Percentiles rank a stretch among this genome's conserved stretches.
phyloP scores from a whole-genome alignment of 1,139 yeast genomes.

The Candida gigantensis region DNA sequence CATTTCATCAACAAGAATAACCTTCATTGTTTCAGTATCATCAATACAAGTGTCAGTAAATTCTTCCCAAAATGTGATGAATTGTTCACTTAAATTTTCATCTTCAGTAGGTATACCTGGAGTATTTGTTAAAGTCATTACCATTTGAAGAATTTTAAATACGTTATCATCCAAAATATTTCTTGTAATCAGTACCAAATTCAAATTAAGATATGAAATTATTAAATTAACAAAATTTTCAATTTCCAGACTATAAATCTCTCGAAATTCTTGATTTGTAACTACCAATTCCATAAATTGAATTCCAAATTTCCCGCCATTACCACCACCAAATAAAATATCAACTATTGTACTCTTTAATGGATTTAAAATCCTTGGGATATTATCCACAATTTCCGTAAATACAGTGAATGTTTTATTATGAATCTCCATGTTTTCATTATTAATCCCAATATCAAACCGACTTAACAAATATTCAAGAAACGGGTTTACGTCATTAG shows the following conservation, averaged over 20 bases:
- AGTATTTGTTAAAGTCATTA: constrained; percentile 58
- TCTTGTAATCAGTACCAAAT: constrained; percentile 50
- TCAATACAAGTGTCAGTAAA: constrained; percentile 64
- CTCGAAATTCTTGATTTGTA: constrained; percentile 21
- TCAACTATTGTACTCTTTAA: constrained; percentile 23
- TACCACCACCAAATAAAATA: constrained; percentile 36
- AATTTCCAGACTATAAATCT: constrained; percentile 44
- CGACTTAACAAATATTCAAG: constrained; percentile 23
- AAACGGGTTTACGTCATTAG: constrained; percentile 19
- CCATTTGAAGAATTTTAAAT: constrained; percentile 45
- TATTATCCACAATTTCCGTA: constrained; percentile 49
- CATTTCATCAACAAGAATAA: constrained; percentile 24
- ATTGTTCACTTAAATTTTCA: constrained; percentile 65
- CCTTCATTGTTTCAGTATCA: constrained; percentile 47
- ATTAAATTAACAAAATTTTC: constrained; percentile 53
- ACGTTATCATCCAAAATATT: constrained; percentile 42
- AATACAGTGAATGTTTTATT: constrained; percentile 36
- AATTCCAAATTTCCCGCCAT: constrained; percentile 38
- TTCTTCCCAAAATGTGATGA: constrained; percentile 80
- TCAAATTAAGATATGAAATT: constrained; percentile 53
- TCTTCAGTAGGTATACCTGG: constrained; percentile 66
- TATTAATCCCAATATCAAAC: constrained; percentile 17
- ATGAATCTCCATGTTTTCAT: constrained; percentile 21
- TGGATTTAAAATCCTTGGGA: constrained; percentile 39
- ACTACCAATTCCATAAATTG: constrained; percentile 28